phyloP scores from a whole-genome alignment of 352 stramenopile genomes.

The Thalassiosira ordinaria region DNA sequence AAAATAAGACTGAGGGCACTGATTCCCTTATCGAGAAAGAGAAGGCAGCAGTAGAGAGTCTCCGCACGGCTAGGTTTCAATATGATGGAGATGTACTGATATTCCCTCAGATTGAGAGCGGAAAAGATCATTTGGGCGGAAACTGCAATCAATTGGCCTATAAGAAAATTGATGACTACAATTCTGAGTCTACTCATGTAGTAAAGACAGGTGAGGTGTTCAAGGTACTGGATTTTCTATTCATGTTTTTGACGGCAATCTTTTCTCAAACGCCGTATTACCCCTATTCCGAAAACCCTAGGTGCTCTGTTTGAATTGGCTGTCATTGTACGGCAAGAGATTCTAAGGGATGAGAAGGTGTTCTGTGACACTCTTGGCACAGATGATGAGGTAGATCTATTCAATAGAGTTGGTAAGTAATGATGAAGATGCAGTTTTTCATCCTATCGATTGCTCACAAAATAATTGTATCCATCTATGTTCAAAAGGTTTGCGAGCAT shows the following conservation, averaged over 20 bases:
- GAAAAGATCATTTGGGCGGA: background rate
- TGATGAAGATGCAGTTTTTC: too few species aligned
- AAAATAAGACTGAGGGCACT: background rate
- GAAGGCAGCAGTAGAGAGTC: background rate
- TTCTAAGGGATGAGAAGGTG: background rate
- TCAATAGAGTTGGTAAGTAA: background rate
- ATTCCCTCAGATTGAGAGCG: background rate
- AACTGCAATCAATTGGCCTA: background rate
- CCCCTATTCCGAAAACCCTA: background rate
- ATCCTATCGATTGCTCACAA: too few species aligned
- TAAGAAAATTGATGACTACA: background rate
- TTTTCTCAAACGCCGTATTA: too few species aligned
- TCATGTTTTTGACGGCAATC: too few species aligned
- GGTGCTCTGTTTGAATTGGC: background rate
- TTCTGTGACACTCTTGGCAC: background rate
- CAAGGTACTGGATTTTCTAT: too few species aligned
- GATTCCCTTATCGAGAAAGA: background rate
- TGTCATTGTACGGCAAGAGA: background rate
- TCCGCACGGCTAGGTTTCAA: background rate
- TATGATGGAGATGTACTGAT: background rate
- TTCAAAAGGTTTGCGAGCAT: background rate
- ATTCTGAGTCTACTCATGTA: background rate
- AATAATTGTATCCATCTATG: too few species aligned
- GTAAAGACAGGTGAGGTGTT: background rate
- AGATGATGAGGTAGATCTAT: background rate